These are phyloP conservation scores for Quercus tomentella DNA, from an alignment of 331 rosid genomes.

Conservation along the genomic window DNA sequence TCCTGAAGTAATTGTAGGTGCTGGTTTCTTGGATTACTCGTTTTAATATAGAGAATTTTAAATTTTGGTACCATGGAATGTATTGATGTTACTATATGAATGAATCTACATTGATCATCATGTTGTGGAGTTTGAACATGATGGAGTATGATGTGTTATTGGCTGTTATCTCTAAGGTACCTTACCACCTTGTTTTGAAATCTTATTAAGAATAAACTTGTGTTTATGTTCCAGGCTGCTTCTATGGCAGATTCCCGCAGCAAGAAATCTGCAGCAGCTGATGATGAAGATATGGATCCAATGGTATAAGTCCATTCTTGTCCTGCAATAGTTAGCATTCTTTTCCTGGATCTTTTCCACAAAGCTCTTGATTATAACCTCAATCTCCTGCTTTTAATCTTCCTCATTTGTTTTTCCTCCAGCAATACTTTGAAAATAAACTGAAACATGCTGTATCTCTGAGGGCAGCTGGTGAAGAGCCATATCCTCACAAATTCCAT, in stretches of 20 bases:
- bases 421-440: constrained; percentile 87
- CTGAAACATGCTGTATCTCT: constrained; percentile 33
- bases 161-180: not conserved
- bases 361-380: no score
- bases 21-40: no score
- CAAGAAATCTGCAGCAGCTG: constrained; percentile 47
- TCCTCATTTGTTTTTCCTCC: constrained; percentile 10
- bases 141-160: not conserved
- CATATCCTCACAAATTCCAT: no score
- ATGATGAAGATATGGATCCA: constrained; percentile 85
- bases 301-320: no score
- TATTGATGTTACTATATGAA: no score
- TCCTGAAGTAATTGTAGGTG: no score
- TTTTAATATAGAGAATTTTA: no score
- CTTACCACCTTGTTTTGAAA: not conserved
- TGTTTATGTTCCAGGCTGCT: constrained; percentile 51
- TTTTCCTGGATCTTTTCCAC: no score
- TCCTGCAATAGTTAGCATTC: no score
- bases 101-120: not conserved
- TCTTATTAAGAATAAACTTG: not conserved
- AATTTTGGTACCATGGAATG: no score
- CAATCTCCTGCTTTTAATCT: not conserved
- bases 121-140: not conserved
- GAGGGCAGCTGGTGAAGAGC: no score
- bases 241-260: constrained; percentile 35